phyloP scores from a whole-genome alignment of 2,329 filamentous ascomycete species.

The Alternaria ethzedia region DNA sequence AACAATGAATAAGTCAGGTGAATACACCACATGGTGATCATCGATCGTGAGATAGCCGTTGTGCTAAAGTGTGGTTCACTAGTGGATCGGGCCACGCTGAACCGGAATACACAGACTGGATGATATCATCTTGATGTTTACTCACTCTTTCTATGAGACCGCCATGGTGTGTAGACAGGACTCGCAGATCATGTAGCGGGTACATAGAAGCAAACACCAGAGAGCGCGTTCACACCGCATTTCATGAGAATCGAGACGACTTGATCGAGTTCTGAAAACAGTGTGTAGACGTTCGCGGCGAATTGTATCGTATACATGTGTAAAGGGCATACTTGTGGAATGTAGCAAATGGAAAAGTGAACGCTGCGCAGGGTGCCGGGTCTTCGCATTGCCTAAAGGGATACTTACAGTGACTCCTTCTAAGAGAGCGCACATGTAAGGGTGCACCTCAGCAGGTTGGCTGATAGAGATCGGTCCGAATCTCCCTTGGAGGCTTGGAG shows the following conservation, averaged over 20 bases:
- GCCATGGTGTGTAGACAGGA: background rate
- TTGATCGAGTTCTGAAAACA: background rate
- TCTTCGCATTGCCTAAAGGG: background rate
- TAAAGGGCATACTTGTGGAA: background rate
- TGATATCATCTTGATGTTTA: background rate
- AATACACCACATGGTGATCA: background rate
- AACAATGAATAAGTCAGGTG: background rate
- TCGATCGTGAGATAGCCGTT: background rate
- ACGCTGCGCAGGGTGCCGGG: background rate
- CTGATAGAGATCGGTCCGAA: background rate
- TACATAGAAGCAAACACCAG: background rate
- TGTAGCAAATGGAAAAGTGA: background rate
- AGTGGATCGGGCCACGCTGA: background rate
- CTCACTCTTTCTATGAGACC: background rate
- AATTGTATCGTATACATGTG: background rate
- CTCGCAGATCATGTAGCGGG: background rate
- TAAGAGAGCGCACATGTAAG: background rate
- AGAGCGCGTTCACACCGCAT: background rate
- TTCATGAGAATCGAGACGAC: background rate
- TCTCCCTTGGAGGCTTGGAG: background rate
- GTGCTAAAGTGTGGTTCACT: conserved; percentile 1
- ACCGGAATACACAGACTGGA: background rate
- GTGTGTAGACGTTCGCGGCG: background rate
- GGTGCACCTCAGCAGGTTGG: background rate
- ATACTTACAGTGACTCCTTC: background rate